Evolutionary conservation across 768 basidiomycete species (phyloP), one percentile per base, ranked within the genome.

Genomic region (Tulasnella calospora): DNA sequence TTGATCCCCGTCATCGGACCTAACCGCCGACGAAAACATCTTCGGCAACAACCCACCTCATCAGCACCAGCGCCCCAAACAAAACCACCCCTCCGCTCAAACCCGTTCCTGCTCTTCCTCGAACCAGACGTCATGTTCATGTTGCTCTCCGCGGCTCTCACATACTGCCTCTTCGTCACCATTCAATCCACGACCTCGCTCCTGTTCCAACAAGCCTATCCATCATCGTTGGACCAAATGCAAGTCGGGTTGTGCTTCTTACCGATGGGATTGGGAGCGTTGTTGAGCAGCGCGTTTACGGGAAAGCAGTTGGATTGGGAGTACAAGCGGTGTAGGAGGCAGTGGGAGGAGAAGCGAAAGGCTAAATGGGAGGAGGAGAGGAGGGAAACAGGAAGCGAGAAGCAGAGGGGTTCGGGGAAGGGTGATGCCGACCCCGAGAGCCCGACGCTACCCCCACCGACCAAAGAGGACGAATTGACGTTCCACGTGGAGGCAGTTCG

Each of bases 171-270:
- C 0, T 90, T 89, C 81, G 88, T 87, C 46, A 88, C 91, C 40
- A 87, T 86, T 1, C 74, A 75, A 55, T 88, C 92, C 0, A 88
- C 89, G 1, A 86, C 91, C 21, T 90, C 92, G 1, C 88, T 90
- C 0, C 85, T 91, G 0, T 90, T 94, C 82, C 84, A 86, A 73
- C 80, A 83, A 0, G 84, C 87, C 0, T 94, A 95, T 80, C 87
- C 61, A 6, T 33, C 61, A 7, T 33, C 9, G 33, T 85, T 94
- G 27, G 87, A 83, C 77, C 88, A 92, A 79, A 89, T 90, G 4
- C 87, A 89, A 33, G 87, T 93, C 41, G 94, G 94, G 2, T 84
- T 96, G 6, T 94, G 92, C 83, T 96, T 91, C 85, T 84, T 95
- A 76, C 89, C 90, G 1, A 88, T 92, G 73, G 95, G 94, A 1